Evolutionary conservation across 2,329 filamentous ascomycete species (phyloP).

Genomic region (Triangularia setosa): DNA sequence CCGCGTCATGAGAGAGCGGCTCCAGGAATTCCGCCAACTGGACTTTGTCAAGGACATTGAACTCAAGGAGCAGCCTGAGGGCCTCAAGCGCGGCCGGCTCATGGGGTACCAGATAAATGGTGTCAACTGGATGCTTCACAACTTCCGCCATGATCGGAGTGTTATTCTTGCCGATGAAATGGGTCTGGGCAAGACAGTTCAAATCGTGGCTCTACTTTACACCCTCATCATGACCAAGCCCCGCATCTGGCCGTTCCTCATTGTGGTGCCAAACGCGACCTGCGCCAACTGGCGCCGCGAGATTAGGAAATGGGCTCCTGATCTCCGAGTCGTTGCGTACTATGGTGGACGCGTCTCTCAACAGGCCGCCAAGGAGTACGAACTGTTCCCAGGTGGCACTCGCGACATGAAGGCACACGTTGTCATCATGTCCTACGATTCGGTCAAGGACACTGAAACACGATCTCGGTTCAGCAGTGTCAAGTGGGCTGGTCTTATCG

Average conservation of each 20-base stretch:
- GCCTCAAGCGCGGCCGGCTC: slow-evolving; percentile 71
- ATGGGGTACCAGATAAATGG: slow-evolving; percentile 95
- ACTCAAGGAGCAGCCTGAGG: slow-evolving; percentile 66
- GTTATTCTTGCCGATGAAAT: slow-evolving; percentile 95
- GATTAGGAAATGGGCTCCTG: slow-evolving; percentile 88
- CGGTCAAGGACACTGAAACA: slow-evolving; percentile 69
- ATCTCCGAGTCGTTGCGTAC: slow-evolving; percentile 84
- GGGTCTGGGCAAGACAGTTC: slow-evolving; percentile 96
- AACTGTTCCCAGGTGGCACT: slow-evolving; percentile 69
- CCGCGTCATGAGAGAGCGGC: slow-evolving; percentile 59
- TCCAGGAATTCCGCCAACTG: slow-evolving; percentile 61
- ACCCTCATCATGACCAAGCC: slow-evolving; percentile 65
- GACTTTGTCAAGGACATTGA: slow-evolving; percentile 65
- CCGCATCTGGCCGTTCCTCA: slow-evolving; percentile 82
- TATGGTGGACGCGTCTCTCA: slow-evolving; percentile 75
- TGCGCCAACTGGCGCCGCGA: slow-evolving; percentile 98
- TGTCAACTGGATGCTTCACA: slow-evolving; percentile 90
- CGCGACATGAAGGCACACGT: slow-evolving; percentile 79
- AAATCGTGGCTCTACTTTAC: slow-evolving; percentile 79
- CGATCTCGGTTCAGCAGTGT: slow-evolving; percentile 63
- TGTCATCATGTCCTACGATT: slow-evolving; percentile 93
- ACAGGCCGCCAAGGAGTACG: slow-evolving; percentile 73
- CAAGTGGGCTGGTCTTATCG: slow-evolving; percentile 81
- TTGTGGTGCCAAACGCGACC: slow-evolving; percentile 92
- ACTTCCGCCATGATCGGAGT: slow-evolving; percentile 78